A percentile compares a stretch with the other conserved stretches of the same genome.
Evolutionary conservation across 2,329 filamentous ascomycete genomes (phyloP).

Genomic region (Ophiostoma quercus): DNA sequence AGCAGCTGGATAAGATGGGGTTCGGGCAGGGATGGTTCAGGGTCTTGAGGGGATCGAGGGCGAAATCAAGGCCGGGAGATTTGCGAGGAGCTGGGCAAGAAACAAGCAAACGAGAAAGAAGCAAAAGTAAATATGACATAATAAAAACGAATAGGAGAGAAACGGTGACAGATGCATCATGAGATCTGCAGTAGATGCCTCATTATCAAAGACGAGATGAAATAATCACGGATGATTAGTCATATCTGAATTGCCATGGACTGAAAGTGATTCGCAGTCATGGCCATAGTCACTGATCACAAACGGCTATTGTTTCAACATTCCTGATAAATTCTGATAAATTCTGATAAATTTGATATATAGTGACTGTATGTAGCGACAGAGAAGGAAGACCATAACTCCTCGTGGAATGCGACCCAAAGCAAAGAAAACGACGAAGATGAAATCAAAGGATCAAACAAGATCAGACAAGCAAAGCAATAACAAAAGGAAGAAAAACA

Average conservation of each 20-base stretch:
- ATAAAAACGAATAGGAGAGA: neutral
- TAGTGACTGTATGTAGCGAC: neutral
- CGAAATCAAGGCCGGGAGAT: slow-evolving; percentile 8
- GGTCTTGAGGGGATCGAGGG: neutral
- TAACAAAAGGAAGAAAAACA: neutral
- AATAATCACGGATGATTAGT: neutral
- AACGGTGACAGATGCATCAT: neutral
- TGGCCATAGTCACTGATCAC: no score
- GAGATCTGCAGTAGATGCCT: neutral
- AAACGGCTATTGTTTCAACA: no score
- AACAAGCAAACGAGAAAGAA: neutral
- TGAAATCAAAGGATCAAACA: neutral
- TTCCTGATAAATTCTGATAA: no score
- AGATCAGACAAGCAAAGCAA: neutral
- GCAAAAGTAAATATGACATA: neutral
- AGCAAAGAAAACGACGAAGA: neutral
- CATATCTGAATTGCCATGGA: no score
- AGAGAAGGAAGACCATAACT: neutral
- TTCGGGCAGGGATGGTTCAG: neutral
- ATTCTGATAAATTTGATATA: neutral
- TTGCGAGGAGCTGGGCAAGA: neutral
- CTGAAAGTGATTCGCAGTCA: no score
- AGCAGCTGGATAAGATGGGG: neutral
- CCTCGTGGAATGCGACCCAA: slow-evolving; percentile 7
- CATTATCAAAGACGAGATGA: neutral